These are phyloP conservation scores for Circinella umbellata DNA, from an alignment of 371 early-diverging fungal genomes.

Conservation along the genomic window DNA sequence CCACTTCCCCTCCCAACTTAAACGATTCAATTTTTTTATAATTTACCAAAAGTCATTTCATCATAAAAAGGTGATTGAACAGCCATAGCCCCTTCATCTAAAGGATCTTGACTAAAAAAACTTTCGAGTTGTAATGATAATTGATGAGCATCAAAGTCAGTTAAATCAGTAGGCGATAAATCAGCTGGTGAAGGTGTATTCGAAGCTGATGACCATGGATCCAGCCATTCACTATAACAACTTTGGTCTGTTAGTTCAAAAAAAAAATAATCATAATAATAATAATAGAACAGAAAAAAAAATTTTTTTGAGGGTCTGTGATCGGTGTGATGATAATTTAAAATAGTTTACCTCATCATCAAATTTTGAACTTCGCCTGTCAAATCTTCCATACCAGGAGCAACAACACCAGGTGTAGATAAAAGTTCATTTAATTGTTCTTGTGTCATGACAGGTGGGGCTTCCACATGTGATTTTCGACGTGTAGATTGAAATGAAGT, in stretches of 20 bases:
- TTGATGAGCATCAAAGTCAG: conserved; percentile 40
- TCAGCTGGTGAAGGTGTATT: conserved; percentile 26
- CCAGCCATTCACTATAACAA: conserved; percentile 17
- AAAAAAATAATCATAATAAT: no score
- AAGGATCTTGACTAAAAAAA: conserved; percentile 43
- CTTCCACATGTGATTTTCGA: conserved; percentile 18
- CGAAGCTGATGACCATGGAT: conserved; percentile 42
- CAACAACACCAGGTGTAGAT: not conserved
- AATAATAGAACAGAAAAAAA: no score
- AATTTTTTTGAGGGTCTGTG: no score
- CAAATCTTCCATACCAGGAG: conserved; percentile 39
- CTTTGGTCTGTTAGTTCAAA: not conserved
- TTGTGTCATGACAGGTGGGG: conserved; percentile 21
- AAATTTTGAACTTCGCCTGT: conserved; percentile 50
- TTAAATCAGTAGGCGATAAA: conserved; percentile 21
- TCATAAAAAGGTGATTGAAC: conserved; percentile 38
- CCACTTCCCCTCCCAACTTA: not conserved
- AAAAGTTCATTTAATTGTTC: conserved; percentile 37
- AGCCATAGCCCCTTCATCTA: not conserved
- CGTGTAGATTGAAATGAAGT: conserved; percentile 15
- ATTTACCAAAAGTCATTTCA: conserved; percentile 51
- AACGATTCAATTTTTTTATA: not conserved
- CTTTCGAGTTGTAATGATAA: conserved; percentile 39
- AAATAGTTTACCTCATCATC: conserved; percentile 40
- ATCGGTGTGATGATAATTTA: not conserved